Evolutionary conservation across 2,329 filamentous ascomycete genomes (phyloP), one percentile per base, ranked within the genome.

Genomic region (Daldinia sp.): DNA sequence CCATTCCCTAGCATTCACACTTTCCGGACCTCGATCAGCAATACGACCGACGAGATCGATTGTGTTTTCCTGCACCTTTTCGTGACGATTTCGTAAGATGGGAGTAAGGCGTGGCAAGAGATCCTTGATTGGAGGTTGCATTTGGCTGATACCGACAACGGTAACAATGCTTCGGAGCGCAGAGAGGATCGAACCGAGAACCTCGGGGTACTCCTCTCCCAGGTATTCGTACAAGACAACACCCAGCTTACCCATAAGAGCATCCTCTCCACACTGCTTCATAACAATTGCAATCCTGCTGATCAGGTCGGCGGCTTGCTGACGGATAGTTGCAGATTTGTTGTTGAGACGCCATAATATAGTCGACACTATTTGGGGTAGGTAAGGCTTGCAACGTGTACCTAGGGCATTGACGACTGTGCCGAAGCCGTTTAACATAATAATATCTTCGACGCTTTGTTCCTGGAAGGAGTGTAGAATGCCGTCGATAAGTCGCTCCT

Each of bases 11-110:
- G 95, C 94, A 75, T 97, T 97, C 75, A 99, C 95, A 67, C 91
- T 94, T 78, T 99, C 95, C 1, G 95, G 94, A 0, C 95, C 96
- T 69, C 95, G 91, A 78, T 99, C 95, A 13, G 96, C 95, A 71
- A 99, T 98, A 83, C 95, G 94, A 58, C 95, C 95, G 17, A 99
- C 95, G 1, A 99, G 85, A 76, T 99, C 95, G 72, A 99, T 98
- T 0, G 95, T 98, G 78, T 99, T 99, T 74, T 99, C 95, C 77
- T 99, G 95, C 41, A 99, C 96, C 79, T 99, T 99, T 76, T 99
- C 95, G 80, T 99, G 95, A 67, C 95, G 91, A 80, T 99, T 99
- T 75, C 95, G 92, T 55, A 99, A 85, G 76, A 99, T 99, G n/a
- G 95, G 95, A 1, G 95, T 99, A 30, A 99, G 87, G 37, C 95